These are phyloP conservation scores for Pachysandra terminalis DNA, from an alignment of 164 flowering plant genomes.

Conservation along the genomic window DNA sequence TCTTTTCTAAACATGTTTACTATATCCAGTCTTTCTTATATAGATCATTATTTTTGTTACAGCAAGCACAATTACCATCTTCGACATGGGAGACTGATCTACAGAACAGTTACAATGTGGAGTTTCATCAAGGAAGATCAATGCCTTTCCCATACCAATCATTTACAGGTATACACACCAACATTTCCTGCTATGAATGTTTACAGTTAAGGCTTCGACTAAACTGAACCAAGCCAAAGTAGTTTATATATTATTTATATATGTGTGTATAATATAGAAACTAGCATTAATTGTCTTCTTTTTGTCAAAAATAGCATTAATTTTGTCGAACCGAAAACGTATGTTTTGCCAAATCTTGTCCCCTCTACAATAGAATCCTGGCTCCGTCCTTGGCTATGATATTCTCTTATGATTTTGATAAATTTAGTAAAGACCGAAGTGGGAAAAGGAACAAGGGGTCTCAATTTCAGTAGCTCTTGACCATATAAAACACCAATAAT, in stretches of 20 bases:
- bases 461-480: not conserved
- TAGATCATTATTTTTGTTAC: conserved; percentile 14
- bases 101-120: conserved; percentile 51
- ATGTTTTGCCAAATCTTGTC: too few relatives aligned
- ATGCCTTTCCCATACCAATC: conserved; percentile 44
- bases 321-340: too few relatives aligned
- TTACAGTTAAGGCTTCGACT: too few relatives aligned
- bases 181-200: not conserved
- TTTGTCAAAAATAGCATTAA: too few relatives aligned
- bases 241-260: too few relatives aligned
- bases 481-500: not conserved
- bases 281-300: too few relatives aligned
- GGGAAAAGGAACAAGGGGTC: not conserved
- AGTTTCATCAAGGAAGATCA: conserved; percentile 56
- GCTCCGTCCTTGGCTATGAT: too few relatives aligned
- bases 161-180: conserved; percentile 39
- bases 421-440: not conserved
- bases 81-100: conserved; percentile 65
- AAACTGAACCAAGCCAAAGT: too few relatives aligned
- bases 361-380: too few relatives aligned
- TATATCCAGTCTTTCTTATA: conserved; percentile 2
- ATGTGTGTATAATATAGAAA: too few relatives aligned
- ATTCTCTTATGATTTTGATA: not conserved
- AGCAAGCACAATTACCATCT: conserved; percentile 54
- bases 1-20: not conserved